phyloP scores from a whole-genome alignment of 495 filamentous ascomycete species.

The Podospora pseudoanserina region DNA sequence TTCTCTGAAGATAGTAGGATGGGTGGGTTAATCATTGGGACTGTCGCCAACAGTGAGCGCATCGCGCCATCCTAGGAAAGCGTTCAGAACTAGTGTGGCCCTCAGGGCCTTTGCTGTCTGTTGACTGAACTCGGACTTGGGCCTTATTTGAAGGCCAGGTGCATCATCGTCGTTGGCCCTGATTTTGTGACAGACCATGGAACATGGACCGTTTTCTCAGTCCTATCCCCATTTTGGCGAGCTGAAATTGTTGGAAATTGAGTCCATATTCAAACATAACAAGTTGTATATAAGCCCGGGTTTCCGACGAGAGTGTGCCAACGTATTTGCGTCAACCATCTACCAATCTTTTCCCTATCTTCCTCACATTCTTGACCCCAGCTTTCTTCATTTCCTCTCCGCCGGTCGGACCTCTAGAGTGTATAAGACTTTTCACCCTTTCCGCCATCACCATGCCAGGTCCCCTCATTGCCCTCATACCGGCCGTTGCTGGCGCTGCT shows the following conservation, averaged over 20 bases:
- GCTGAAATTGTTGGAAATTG: not conserved
- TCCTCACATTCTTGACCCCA: not conserved
- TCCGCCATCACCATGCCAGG: not conserved
- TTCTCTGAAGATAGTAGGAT: too few species aligned
- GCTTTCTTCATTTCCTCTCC: not conserved
- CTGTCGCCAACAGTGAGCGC: too few species aligned
- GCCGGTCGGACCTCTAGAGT: not conserved
- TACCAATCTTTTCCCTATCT: not conserved
- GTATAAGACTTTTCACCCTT: not conserved
- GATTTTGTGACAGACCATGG: not conserved
- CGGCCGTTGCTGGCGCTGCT: not conserved
- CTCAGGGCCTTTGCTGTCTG: too few species aligned
- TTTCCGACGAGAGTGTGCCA: not conserved
- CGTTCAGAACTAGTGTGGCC: too few species aligned
- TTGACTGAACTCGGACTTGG: not conserved
- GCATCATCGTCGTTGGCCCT: not conserved
- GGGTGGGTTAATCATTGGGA: too few species aligned
- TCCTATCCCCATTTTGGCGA: not conserved
- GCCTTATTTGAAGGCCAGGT: not conserved
- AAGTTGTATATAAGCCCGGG: not conserved
- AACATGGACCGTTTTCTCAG: not conserved
- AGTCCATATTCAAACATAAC: not conserved
- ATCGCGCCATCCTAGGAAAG: too few species aligned
- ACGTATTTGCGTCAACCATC: not conserved
- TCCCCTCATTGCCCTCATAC: not conserved